These are phyloP conservation scores for Dissophora ornata DNA, from an alignment of 192 early-diverging fungal species.

Conservation along the genomic window DNA sequence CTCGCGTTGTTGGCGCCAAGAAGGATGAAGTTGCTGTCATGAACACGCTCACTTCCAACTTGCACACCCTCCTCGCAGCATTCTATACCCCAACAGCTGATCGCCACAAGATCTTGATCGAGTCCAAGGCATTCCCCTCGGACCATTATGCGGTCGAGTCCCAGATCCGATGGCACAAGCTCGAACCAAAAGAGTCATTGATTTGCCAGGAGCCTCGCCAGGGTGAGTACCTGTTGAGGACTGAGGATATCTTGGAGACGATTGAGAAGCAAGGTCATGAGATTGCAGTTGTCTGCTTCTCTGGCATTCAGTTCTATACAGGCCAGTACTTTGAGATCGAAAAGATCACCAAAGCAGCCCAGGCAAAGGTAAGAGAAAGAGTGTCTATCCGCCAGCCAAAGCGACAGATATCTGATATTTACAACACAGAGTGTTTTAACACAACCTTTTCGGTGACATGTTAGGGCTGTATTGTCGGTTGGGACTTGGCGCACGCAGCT, in stretches of 20 bases:
- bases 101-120: conserved; percentile 90
- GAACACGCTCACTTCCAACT: conserved; percentile 92
- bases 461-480: conserved; percentile 92
- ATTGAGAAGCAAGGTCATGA: conserved; percentile 79
- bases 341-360: conserved; percentile 84
- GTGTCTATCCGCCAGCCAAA: no score
- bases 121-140: conserved; percentile 93
- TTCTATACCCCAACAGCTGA: conserved; percentile 88
- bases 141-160: conserved; percentile 94
- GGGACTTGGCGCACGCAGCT: conserved; percentile 95
- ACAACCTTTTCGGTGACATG: no score
- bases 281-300: conserved; percentile 90
- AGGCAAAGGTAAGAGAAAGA: conserved; percentile 69
- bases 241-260: conserved; percentile 82
- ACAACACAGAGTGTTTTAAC: no score
- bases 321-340: conserved; percentile 90
- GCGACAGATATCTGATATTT: no score
- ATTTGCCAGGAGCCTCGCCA: conserved; percentile 78
- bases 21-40: conserved; percentile 87
- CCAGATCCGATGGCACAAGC: conserved; percentile 87
- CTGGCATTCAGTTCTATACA: conserved; percentile 96
- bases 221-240: conserved; percentile 77
- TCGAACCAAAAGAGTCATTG: conserved; percentile 74
- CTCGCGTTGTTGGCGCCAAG: conserved; percentile 83
- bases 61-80: conserved; percentile 90